Conservation (phyloP, 1,284 basidiomycete genomes). For the Sporisorium reilianum region DNA sequence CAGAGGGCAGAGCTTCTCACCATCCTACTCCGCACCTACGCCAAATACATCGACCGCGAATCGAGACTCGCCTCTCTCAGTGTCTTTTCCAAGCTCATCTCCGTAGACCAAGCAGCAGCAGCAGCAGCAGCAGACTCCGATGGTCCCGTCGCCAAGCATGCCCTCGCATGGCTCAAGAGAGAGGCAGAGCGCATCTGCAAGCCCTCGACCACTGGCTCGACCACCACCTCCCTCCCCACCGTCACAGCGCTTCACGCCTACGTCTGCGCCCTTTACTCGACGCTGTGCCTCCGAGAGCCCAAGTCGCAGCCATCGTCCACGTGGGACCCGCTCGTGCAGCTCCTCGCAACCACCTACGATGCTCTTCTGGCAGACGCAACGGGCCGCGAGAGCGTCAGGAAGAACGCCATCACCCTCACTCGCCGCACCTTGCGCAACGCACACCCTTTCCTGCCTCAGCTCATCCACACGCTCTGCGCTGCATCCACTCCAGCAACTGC, state of each 20-base stretch:
- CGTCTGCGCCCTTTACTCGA: constrained; percentile 76
- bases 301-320: constrained; percentile 19
- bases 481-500: constrained; percentile 38
- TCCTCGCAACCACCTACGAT: constrained; percentile 54
- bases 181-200: constrained; percentile 73
- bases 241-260: constrained; percentile 81
- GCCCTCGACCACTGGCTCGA: constrained; percentile 22
- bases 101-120: constrained; percentile 72
- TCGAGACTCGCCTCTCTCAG: constrained; percentile 80
- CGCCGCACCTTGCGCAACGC: constrained; percentile 49
- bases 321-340: constrained; percentile 44
- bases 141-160: constrained; percentile 76
- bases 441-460: constrained; percentile 40
- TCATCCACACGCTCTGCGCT: constrained; percentile 46
- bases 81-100: constrained; percentile 77
- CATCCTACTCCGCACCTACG: constrained; percentile 79
- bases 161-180: constrained; percentile 78
- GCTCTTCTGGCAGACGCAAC: constrained; percentile 30
- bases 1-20: constrained; percentile 80
- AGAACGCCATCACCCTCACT: constrained; percentile 40
- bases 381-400: constrained; percentile 27
- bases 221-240: constrained; percentile 70
- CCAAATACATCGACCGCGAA: constrained; percentile 79
- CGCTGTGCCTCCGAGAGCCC: constrained; percentile 66
- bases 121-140: constrained; percentile 65